Percentiles rank a stretch among this genome's conserved stretches.
phyloP scores from a whole-genome alignment of 495 filamentous ascomycete species.

The Penicillium verhagenii region DNA sequence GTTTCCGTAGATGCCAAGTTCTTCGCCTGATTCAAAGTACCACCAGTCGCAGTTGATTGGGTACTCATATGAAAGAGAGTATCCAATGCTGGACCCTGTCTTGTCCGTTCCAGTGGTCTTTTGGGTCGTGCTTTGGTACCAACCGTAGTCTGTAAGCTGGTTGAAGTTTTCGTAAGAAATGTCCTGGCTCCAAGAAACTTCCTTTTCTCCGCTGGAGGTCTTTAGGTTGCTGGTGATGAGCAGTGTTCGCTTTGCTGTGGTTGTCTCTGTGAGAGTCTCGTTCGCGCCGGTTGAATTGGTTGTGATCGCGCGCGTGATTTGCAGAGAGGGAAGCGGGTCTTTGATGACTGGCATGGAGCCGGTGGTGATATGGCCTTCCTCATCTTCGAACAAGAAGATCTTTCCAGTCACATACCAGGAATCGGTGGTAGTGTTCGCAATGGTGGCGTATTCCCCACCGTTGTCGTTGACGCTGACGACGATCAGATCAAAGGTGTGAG shows the following conservation, averaged over 20 bases:
- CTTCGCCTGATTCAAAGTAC: not conserved
- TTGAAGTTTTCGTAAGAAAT: not conserved
- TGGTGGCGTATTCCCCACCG: not conserved
- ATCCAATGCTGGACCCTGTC: not conserved
- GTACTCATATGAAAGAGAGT: not conserved
- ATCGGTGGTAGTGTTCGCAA: not conserved
- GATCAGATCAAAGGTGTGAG: not conserved
- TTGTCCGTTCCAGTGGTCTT: not conserved
- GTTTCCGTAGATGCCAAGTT: not conserved
- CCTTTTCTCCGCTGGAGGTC: not conserved
- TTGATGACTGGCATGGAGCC: not conserved
- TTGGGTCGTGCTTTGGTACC: not conserved
- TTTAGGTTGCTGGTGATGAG: not conserved
- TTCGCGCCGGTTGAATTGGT: not conserved
- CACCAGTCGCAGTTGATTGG: constrained; percentile 1
- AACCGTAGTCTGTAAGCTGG: not conserved
- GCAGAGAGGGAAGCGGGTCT: not conserved
- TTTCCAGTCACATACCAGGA: not conserved
- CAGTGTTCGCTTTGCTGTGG: not conserved
- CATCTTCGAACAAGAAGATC: constrained; percentile 1
- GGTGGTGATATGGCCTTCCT: not conserved
- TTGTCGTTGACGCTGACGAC: not conserved
- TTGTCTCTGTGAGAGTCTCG: not conserved
- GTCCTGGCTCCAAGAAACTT: not conserved
- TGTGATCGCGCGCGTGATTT: not conserved